phyloP scores from a whole-genome alignment of 495 filamentous ascomycete species.

The Apodospora peruviana region DNA sequence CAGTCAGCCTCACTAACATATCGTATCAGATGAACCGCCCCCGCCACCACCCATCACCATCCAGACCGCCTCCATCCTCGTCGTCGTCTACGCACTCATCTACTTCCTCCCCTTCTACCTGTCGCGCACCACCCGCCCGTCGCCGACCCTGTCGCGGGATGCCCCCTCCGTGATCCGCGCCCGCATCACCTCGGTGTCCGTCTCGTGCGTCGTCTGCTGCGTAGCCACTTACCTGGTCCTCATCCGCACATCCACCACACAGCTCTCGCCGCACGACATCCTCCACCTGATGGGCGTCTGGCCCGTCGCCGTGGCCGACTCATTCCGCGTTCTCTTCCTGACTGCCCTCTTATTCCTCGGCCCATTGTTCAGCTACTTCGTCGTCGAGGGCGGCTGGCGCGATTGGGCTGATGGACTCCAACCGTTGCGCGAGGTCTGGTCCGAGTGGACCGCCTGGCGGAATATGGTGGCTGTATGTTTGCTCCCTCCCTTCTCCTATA shows the following conservation, averaged over 20 bases:
- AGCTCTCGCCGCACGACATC: conserved; percentile 39
- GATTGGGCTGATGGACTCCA: conserved; percentile 51
- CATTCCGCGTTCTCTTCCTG: conserved; percentile 53
- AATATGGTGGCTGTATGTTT: conserved; percentile 49
- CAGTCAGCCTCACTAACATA: conserved; percentile 2
- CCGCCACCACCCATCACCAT: conserved; percentile 20
- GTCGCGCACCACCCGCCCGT: conserved; percentile 71
- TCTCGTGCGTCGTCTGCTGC: conserved; percentile 60
- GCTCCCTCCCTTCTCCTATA: background rate
- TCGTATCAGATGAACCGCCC: conserved; percentile 5
- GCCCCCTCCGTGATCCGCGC: conserved; percentile 84
- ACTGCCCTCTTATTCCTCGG: conserved; percentile 78
- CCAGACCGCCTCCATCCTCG: conserved; percentile 13
- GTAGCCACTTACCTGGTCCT: conserved; percentile 58
- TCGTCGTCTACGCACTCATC: conserved; percentile 71
- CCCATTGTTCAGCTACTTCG: conserved; percentile 70
- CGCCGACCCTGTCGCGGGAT: conserved; percentile 77
- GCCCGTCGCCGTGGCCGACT: conserved; percentile 60
- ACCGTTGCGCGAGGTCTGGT: conserved; percentile 23
- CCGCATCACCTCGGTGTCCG: conserved; percentile 70
- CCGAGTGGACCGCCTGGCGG: conserved; percentile 49
- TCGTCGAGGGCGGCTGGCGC: conserved; percentile 67
- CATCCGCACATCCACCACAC: conserved; percentile 8
- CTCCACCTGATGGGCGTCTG: conserved; percentile 68
- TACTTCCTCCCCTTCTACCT: conserved; percentile 94